A percentile compares a stretch with the other conserved stretches of the same genome.
These are phyloP conservation scores for Colletotrichum lupini DNA, from an alignment of 2,329 filamentous ascomycete species.

Conservation along the genomic window DNA sequence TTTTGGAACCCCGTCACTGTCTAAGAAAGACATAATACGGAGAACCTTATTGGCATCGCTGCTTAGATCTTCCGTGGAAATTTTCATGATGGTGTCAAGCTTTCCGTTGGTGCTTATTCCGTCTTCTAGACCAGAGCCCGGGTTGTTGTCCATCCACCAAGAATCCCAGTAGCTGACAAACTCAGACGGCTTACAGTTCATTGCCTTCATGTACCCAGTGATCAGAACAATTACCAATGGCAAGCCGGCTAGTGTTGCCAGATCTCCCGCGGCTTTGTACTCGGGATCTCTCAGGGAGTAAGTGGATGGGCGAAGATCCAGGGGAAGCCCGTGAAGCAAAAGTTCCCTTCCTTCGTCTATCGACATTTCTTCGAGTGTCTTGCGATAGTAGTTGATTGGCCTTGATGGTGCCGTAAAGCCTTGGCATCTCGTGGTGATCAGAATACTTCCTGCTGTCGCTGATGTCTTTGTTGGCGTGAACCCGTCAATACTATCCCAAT, in stretches of 20 bases:
- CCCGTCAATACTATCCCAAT: conserved; percentile 34
- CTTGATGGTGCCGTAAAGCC: conserved; percentile 23
- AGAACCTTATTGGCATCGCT: conserved; percentile 33
- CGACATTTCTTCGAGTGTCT: conserved; percentile 26
- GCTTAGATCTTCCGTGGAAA: conserved; percentile 32
- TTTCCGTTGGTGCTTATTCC: not conserved
- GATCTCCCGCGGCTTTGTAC: conserved; percentile 35
- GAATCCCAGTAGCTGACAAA: conserved; percentile 37
- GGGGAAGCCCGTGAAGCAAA: conserved; percentile 32
- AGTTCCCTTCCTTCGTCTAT: conserved; percentile 28
- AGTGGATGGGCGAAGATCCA: conserved; percentile 23
- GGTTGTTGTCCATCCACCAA: conserved; percentile 26
- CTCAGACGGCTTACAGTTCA: conserved; percentile 32
- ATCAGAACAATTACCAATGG: conserved; percentile 35
- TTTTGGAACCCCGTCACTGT: conserved; percentile 35
- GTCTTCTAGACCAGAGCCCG: conserved; percentile 11
- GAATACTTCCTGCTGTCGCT: conserved; percentile 31
- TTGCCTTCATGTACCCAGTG: conserved; percentile 36
- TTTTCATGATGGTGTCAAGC: conserved; percentile 35
- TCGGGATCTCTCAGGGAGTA: conserved; percentile 30
- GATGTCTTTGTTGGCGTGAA: conserved; percentile 36
- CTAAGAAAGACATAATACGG: conserved; percentile 34
- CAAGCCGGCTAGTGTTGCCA: conserved; percentile 33
- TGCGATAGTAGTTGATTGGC: conserved; percentile 35
- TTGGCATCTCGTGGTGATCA: conserved; percentile 34